These are phyloP conservation scores for Flaveria brownii DNA, from an alignment of 129 eudicot genomes.

Conservation along the genomic window DNA sequence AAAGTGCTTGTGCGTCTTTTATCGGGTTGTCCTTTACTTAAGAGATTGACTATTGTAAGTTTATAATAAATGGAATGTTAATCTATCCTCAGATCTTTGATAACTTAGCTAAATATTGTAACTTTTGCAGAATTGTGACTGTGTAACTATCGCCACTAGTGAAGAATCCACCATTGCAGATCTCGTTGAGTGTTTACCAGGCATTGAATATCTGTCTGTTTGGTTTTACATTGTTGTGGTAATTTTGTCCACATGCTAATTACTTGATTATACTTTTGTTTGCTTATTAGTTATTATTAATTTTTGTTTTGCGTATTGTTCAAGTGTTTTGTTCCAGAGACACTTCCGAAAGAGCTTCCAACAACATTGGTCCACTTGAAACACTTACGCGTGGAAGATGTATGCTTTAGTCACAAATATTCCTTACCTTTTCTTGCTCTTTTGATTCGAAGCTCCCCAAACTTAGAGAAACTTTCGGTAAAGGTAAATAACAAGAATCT, in stretches of 20 bases:
- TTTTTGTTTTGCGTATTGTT: background rate
- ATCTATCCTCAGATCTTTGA: background rate
- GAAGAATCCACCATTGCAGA: background rate
- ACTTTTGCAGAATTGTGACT: background rate
- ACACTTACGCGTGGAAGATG: background rate
- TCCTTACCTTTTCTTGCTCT: background rate
- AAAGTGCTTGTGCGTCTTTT: conserved; percentile 12
- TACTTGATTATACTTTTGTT: background rate
- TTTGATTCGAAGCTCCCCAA: conserved; percentile 19
- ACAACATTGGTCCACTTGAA: conserved; percentile 9
- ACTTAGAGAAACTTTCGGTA: conserved; percentile 14
- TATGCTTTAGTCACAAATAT: background rate
- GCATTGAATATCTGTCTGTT: background rate
- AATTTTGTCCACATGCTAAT: conserved; percentile 1
- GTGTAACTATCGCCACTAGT: background rate
- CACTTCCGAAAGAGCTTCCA: conserved; percentile 15
- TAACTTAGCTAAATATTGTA: background rate
- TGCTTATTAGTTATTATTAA: background rate
- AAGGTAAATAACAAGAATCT: conserved; percentile 10
- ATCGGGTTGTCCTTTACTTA: conserved; percentile 19
- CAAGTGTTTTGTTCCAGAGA: background rate
- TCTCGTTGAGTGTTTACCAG: conserved; percentile 2
- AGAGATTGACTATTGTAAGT: conserved; percentile 8
- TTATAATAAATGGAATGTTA: background rate
- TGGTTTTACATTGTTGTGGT: background rate